A percentile compares a stretch with the other conserved stretches of the same genome.
phyloP scores from a whole-genome alignment of 2,329 filamentous ascomycete genomes.

The Fusarium sp. region DNA sequence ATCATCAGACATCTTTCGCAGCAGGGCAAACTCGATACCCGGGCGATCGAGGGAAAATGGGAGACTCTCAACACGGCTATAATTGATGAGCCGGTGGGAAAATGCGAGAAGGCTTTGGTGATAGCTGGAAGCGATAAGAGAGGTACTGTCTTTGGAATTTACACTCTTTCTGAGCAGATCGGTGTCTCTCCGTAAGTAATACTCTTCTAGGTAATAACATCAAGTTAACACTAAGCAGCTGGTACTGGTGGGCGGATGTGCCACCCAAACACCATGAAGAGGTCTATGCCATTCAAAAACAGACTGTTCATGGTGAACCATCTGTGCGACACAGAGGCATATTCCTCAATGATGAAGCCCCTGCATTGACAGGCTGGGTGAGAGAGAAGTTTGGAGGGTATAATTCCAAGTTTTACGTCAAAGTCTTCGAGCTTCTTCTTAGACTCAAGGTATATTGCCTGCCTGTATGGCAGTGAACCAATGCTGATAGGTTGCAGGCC shows the following conservation, averaged over 20 bases:
- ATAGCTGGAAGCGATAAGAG: slow-evolving; percentile 29
- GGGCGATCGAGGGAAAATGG: slow-evolving; percentile 16
- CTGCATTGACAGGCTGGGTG: slow-evolving; percentile 65
- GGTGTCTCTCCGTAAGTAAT: slow-evolving; percentile 28
- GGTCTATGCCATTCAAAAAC: slow-evolving; percentile 2
- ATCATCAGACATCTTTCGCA: background rate
- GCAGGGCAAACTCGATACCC: background rate
- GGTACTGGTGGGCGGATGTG: slow-evolving; percentile 42
- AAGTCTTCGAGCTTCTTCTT: slow-evolving; percentile 68
- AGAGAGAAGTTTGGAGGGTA: slow-evolving; percentile 62
- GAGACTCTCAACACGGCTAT: slow-evolving; percentile 10
- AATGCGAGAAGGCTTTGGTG: background rate
- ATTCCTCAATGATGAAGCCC: slow-evolving; percentile 67
- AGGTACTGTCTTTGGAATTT: slow-evolving; percentile 21
- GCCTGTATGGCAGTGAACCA: fast-evolving
- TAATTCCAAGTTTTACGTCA: slow-evolving; percentile 67
- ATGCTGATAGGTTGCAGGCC: slow-evolving; percentile 43
- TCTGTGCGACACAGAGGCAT: slow-evolving; percentile 70
- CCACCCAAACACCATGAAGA: slow-evolving; percentile 1
- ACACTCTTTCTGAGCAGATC: slow-evolving; percentile 31
- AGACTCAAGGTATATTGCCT: slow-evolving; percentile 14
- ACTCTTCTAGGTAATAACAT: fast-evolving
- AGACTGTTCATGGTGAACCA: slow-evolving; percentile 56
- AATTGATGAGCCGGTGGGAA: background rate
- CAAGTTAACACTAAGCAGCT: background rate